Percentiles rank a stretch among this genome's conserved stretches.
These are phyloP conservation scores for Tylopilus sp. DNA, from an alignment of 768 basidiomycete genomes.

Conservation along the genomic window DNA sequence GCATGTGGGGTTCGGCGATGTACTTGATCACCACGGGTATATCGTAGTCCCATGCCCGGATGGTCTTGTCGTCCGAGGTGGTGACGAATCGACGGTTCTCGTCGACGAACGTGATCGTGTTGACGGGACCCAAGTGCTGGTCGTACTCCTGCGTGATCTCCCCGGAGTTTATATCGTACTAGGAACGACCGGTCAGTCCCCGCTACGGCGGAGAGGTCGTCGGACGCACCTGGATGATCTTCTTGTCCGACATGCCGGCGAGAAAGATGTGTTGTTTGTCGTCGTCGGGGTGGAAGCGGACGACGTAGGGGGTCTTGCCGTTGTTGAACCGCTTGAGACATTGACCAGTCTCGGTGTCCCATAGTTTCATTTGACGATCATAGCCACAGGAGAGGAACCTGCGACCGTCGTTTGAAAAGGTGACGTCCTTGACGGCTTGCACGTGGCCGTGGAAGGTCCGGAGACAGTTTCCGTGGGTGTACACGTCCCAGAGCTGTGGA, in stretches of 20 bases:
- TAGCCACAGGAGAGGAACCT: conserved; percentile 91
- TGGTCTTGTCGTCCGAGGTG: conserved; percentile 98
- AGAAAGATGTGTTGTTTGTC: conserved; percentile 96
- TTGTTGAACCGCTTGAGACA: conserved; percentile 96
- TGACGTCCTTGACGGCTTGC: conserved; percentile 94
- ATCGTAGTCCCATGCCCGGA: conserved; percentile 99
- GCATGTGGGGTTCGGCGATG: conserved; percentile 99
- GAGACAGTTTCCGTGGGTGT: conserved; percentile 93
- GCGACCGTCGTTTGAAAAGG: conserved; percentile 90
- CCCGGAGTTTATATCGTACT: conserved; percentile 95
- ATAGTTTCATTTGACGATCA: conserved; percentile 96
- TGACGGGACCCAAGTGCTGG: conserved; percentile 96
- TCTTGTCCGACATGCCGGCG: conserved; percentile 99
- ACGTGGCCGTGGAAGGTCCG: conserved; percentile 97
- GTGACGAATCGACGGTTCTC: conserved; percentile 97
- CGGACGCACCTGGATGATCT: conserved; percentile 85
- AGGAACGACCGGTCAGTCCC: conserved; percentile 1
- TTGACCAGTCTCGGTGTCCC: conserved; percentile 99
- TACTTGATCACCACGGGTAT: conserved; percentile 99
- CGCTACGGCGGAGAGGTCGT: not conserved
- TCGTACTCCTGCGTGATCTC: conserved; percentile 99
- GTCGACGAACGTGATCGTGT: conserved; percentile 98
- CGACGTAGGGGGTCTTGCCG: conserved; percentile 95
- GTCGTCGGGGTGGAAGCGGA: conserved; percentile 93
- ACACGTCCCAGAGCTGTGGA: conserved; percentile 93